Evolutionary conservation across 2,329 filamentous ascomycete genomes (phyloP), one percentile per base, ranked within the genome.

Genomic region (Thelonectria blattea): DNA sequence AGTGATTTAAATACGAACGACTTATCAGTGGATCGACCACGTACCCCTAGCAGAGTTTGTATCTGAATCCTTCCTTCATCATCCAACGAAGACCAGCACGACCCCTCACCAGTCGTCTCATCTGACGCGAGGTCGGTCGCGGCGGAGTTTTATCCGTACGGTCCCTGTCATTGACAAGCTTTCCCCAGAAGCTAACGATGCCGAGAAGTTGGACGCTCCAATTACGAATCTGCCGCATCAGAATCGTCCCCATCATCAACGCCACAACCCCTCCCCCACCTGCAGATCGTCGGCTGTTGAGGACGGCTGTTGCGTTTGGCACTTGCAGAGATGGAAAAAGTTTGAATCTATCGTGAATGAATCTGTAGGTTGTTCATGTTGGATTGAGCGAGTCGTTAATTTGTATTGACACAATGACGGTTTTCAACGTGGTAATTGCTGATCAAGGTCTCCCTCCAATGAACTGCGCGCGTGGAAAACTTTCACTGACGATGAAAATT

Each of bases 251-350:
- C 68, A 69, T 68, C 46, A 43, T 50, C 45, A 52, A 47, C 50
- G 46, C 56, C 47, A 43, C 48, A 45, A 61, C 68, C 68, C 64
- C 67, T 68, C 65, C 65, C 62, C 61, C 68, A 63, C 68, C 49
- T 60, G 64, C 65, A 63, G 59, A 63, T 66, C 68, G 54, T 68
- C 68, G 68, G 68, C 62, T 71, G 47, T 60, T 52, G 51, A 62
- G 60, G 64, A 69, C 68, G 68, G 68, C 68, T 68, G 64, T 70
- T 70, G 68, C 59, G 64, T 34, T 30, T 30, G 56, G 65, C 58
- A 59, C n/a, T 22, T 24, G 22, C 3, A 24, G 17, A 34, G 39
- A 7, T 8, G 12, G 39, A 7, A 32, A 47, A 42, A 7, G 6
- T 24, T 30, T 30, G 27, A 30, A 9, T 30, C 27, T 30, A 30